Base-by-base conservation (phyloP, 169 alveolate genomes). In the Plasmodium berghei region DNA sequence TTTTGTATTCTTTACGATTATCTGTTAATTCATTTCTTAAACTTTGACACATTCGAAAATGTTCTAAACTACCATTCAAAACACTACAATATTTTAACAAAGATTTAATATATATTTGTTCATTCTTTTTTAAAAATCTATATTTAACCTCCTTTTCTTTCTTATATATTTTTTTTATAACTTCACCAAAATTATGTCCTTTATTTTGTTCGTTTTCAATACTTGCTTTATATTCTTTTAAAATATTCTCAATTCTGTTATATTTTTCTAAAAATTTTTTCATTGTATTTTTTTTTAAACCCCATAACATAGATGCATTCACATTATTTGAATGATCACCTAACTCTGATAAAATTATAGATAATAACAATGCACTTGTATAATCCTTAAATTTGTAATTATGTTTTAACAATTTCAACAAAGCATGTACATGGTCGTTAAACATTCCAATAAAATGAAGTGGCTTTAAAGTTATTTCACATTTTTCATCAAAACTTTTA, bases 241-340 rank as follows among this genome's bases (percentile, higher is more conserved):
- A 14, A 4, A 48, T 16, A n/a, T 40, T 54, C 48, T 86, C 91
- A 20, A 86, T 69, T 26, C 58, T n/a, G 59, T 69, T 86, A 18
- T 56, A 71, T 18, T 59, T 86, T 54, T 86, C 87, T 14, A 67
- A 46, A 72, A 86, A 86, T 2, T 49, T 46, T 22, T 86, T 54
- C 87, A 86, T 86, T 3, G 91, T 86, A 46, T 72, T 80, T 55
- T 54, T 63, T 59, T 86, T 86, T 26, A 70, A 52, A 40, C 88
- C 83, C 95, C 97, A 96, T 20, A 94, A 91, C 56, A 83, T 91
- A 1, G 97, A 95, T 1, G 97, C 95, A 64, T 92, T 94, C 8
- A 93, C 94, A 71, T 96, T 97, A 22, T 95, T 97, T 8, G 92
- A 93, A 16, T 95, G 87, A 59, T 95, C 96, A 0, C 98, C 98